A percentile compares a stretch with the other conserved stretches of the same genome.
Conservation (phyloP, 345 rosid species). For the Citropsis articulata region DNA sequence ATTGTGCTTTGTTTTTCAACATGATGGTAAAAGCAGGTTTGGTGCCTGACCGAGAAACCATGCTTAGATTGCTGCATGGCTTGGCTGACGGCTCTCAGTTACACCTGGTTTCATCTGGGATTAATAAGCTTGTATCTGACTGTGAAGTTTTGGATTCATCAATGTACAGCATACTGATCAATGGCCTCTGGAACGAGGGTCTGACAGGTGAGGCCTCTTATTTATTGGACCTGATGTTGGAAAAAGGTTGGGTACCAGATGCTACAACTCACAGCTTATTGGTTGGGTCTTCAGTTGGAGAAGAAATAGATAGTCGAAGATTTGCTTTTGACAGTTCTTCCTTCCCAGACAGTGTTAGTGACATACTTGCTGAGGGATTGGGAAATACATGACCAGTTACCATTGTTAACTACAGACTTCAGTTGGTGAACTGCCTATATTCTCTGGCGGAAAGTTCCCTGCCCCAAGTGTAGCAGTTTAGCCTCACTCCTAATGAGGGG, state of each 20-base stretch:
- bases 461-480: neutral
- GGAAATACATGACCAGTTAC: constrained; percentile 7
- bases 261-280: constrained; percentile 41
- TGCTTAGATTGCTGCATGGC: constrained; percentile 22
- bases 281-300: constrained; percentile 29
- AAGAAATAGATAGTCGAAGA: constrained; percentile 18
- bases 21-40: constrained; percentile 37
- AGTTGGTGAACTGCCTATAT: neutral
- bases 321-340: constrained; percentile 4
- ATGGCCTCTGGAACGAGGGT: constrained; percentile 50
- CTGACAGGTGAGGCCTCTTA: constrained; percentile 26
- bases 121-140: constrained; percentile 24
- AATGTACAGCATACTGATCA: constrained; percentile 32
- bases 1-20: constrained; percentile 36
- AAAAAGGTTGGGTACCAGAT: constrained; percentile 54
- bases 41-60: constrained; percentile 34
- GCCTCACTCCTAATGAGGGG: neutral
- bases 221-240: constrained; percentile 49
- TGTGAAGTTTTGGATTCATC: constrained; percentile 28
- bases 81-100: constrained; percentile 29
- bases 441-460: neutral
- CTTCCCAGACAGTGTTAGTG: constrained; percentile 33
- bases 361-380: constrained; percentile 43
- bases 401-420: neutral
- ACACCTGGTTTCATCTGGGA: constrained; percentile 20